A percentile compares a stretch with the other conserved stretches of the same genome.
Conservation (phyloP, 2,329 filamentous ascomycete species). For the Elsinoe batatas region DNA sequence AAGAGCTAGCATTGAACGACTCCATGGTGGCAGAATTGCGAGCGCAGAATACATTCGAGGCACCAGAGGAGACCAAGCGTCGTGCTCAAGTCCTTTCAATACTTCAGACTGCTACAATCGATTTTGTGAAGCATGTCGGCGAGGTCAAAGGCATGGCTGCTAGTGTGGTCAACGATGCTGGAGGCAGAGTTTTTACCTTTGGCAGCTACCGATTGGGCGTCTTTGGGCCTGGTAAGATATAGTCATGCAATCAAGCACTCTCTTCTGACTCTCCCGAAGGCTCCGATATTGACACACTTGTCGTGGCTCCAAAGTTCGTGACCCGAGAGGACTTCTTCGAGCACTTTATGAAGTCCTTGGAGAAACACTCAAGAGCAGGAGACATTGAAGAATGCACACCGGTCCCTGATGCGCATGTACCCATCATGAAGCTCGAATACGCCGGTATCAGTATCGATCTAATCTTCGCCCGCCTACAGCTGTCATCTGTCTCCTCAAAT, state of each 20-base stretch:
- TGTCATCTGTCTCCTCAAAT: constrained; percentile 40
- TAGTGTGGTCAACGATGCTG: constrained; percentile 68
- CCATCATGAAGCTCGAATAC: constrained; percentile 95
- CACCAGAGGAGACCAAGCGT: constrained; percentile 68
- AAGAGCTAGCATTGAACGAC: constrained; percentile 68
- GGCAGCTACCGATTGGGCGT: constrained; percentile 93
- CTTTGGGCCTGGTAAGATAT: constrained; percentile 59
- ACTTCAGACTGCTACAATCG: constrained; percentile 69
- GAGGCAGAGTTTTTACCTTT: constrained; percentile 90
- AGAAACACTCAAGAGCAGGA: constrained; percentile 64
- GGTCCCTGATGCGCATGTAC: constrained; percentile 85
- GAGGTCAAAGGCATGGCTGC: constrained; percentile 63
- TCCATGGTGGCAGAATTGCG: constrained; percentile 76
- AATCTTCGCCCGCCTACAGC: constrained; percentile 48
- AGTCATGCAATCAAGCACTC: background rate
- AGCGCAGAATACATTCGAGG: constrained; percentile 85
- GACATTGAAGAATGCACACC: constrained; percentile 75
- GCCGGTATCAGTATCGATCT: constrained; percentile 88
- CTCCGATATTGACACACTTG: constrained; percentile 94
- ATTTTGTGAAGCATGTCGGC: constrained; percentile 78
- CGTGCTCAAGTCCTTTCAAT: constrained; percentile 64
- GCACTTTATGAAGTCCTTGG: constrained; percentile 70
- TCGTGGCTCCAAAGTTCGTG: constrained; percentile 85
- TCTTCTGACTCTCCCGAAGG: constrained; percentile 37
- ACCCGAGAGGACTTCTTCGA: constrained; percentile 85